Evolutionary conservation across 495 filamentous ascomycete species (phyloP).

Genomic region (Apodospora peruviana): DNA sequence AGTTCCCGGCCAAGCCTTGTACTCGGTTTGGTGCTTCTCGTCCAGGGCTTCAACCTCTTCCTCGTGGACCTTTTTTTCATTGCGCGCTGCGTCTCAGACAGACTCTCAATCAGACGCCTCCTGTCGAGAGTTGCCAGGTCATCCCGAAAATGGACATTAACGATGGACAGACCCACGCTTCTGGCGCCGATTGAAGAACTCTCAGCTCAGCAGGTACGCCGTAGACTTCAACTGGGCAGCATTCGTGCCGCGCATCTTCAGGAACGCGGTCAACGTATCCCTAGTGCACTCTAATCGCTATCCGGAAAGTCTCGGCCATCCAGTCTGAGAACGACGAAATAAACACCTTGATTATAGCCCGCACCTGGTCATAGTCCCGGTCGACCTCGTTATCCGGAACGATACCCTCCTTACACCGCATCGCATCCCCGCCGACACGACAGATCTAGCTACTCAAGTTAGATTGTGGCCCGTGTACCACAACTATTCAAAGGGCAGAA

Average conservation of each 20-base stretch:
- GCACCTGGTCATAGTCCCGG: constrained; percentile 7
- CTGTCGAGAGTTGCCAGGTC: neutral
- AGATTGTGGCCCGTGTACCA: no score
- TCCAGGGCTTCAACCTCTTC: no score
- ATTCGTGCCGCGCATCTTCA: constrained; percentile 4
- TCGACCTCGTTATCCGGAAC: neutral
- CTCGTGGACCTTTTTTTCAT: neutral
- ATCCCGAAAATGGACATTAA: neutral
- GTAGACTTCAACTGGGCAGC: neutral
- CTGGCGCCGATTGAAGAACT: constrained; percentile 8
- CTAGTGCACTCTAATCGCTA: neutral
- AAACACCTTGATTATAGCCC: constrained; percentile 5
- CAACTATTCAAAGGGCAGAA: no score
- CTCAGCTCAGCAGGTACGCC: constrained; percentile 5
- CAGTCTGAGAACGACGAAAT: neutral
- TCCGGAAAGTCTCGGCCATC: constrained; percentile 1
- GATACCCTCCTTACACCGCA: neutral
- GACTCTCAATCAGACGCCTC: neutral
- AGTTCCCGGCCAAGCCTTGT: no score
- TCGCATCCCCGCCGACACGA: no score
- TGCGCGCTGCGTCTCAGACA: neutral
- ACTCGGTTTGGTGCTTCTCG: no score
- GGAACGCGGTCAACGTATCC: constrained; percentile 2
- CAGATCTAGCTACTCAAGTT: no score
- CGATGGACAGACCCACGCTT: constrained; percentile 1